Evolutionary conservation across 345 rosid species (phyloP), one percentile per base, ranked within the genome.

Genomic region (Clausena lansium): DNA sequence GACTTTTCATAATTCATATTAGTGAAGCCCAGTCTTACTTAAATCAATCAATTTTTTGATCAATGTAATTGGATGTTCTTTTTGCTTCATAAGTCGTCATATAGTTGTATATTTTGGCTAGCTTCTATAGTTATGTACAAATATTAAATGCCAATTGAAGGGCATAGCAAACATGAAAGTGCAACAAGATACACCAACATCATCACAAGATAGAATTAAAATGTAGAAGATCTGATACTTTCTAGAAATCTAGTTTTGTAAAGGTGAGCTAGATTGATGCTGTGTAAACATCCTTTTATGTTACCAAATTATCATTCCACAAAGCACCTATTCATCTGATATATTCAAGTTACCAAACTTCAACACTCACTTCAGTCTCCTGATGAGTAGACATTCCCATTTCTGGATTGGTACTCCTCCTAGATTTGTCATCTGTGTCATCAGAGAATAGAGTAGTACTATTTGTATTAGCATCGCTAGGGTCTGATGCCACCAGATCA

Each of bases 391-490:
- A 81, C 77, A 80, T 67, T 74, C 82, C 96, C 71, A 83, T 83
- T 83, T 89, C 97, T 22, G 81, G 90, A 80, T 90, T 86, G 47
- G 80, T 80, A 73, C 87, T 86, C 86, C 82, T 92, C 54, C 81
- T 79, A 74, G 92, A 92, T 85, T 76, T 91, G 36, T 96, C 99
- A 87, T 95, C 98, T 35, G 99, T 93, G 83, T 96, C 98, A 83
- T 96, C 99, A 17, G 99, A 92, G 85, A 96, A 89, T 63, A 96
- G 62, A 70, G 92, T 93, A 19, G 95, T 89, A 79, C 98, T 96
- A 82, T 89, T 93, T 50, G 98, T 93, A 81, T 91, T 92, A 55
- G 92, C 95, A 91, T 96, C 98, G 82, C 98, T 96, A 70, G 88
- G 99, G 83, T 96, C 98, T 78, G 99, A 92, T 80, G 81, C 93